A percentile compares a stretch with the other conserved stretches of the same genome.
These are phyloP conservation scores for Monosporascus sp. DNA, from an alignment of 2,329 filamentous ascomycete genomes.

Conservation along the genomic window DNA sequence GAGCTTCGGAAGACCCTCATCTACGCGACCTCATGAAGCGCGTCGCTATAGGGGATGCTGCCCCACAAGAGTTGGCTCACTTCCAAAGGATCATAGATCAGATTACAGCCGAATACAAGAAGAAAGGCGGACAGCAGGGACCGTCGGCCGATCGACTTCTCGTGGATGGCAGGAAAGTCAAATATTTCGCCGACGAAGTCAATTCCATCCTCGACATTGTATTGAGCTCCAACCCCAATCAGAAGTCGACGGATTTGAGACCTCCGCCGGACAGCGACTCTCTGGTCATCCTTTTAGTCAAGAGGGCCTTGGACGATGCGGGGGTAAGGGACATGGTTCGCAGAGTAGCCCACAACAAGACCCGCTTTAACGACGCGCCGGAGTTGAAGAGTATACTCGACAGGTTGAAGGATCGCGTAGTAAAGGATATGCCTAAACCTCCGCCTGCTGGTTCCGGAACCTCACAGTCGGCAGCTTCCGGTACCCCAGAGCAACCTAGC, in stretches of 20 bases:
- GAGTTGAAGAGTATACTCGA: conserved; percentile 51
- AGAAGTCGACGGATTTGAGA: conserved; percentile 47
- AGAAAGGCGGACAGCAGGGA: conserved; percentile 43
- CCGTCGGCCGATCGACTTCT: conserved; percentile 51
- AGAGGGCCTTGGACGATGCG: conserved; percentile 49
- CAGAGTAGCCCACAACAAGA: conserved; percentile 47
- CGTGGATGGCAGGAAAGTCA: conserved; percentile 51
- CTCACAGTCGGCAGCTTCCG: conserved; percentile 20
- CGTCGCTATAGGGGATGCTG: conserved; percentile 70
- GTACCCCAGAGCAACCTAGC: conserved; percentile 26
- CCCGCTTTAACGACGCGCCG: conserved; percentile 46
- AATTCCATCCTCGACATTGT: conserved; percentile 54
- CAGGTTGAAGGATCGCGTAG: conserved; percentile 37
- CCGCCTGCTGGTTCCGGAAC: conserved; percentile 9
- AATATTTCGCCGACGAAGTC: conserved; percentile 56
- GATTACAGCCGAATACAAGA: conserved; percentile 58
- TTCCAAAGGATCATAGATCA: conserved; percentile 81
- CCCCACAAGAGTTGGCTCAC: conserved; percentile 63
- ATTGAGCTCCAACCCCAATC: conserved; percentile 51
- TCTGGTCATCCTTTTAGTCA: conserved; percentile 52
- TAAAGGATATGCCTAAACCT: conserved; percentile 28
- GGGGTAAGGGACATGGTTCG: conserved; percentile 45
- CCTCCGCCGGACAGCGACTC: conserved; percentile 51
- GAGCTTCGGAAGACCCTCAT: conserved; percentile 66
- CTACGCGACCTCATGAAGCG: conserved; percentile 78